Evolutionary conservation across 345 rosid species (phyloP).

Genomic region (Gossypium bickii): DNA sequence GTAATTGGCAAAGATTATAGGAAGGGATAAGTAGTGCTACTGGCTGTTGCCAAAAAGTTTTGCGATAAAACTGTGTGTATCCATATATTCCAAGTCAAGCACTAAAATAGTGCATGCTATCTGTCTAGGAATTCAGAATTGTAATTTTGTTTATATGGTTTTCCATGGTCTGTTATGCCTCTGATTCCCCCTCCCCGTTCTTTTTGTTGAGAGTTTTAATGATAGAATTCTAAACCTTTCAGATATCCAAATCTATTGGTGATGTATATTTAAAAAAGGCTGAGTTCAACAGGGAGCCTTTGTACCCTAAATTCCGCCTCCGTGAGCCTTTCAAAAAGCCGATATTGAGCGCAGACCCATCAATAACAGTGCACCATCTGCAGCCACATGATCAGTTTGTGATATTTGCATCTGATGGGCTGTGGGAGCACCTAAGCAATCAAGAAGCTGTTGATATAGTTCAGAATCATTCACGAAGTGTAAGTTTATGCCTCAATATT

Average conservation of each 20-base stretch:
- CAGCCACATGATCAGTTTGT: conserved; percentile 61
- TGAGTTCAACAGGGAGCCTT: conserved; percentile 81
- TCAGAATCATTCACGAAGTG: conserved; percentile 55
- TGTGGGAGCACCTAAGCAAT: conserved; percentile 80
- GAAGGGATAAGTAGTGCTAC: not conserved
- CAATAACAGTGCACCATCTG: conserved; percentile 59
- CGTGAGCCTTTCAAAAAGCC: conserved; percentile 65
- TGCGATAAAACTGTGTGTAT: not conserved
- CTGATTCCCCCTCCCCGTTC: not conserved
- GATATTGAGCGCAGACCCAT: conserved; percentile 68
- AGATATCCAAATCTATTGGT: conserved; percentile 83
- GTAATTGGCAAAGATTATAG: not conserved
- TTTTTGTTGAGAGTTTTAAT: conserved; percentile 11
- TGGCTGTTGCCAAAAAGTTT: not conserved
- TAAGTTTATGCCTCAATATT: conserved; percentile 26
- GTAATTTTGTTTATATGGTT: not conserved
- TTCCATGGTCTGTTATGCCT: conserved; percentile 2
- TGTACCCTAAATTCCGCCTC: conserved; percentile 58
- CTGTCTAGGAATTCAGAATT: not conserved
- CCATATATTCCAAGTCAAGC: not conserved
- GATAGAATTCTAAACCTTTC: conserved; percentile 14
- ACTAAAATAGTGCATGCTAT: not conserved
- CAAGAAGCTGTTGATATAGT: conserved; percentile 81
- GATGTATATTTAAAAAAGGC: conserved; percentile 78
- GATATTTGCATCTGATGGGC: conserved; percentile 84